A percentile compares a stretch with the other conserved stretches of the same genome.
These are phyloP conservation scores for Suhomyces bolitotheri DNA, from an alignment of 1,139 yeast species.

Conservation along the genomic window DNA sequence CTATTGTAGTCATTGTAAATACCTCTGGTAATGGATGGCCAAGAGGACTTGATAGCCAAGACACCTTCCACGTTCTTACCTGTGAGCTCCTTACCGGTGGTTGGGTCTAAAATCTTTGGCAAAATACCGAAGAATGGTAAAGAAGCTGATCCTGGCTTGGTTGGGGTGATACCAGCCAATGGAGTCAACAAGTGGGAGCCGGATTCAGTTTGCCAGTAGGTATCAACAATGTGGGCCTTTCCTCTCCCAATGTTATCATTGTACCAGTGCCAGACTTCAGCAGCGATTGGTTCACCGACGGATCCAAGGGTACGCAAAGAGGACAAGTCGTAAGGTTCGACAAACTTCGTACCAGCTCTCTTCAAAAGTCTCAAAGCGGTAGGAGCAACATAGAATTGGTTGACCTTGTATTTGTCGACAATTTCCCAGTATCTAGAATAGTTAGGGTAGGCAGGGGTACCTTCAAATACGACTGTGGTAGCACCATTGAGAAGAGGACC, in stretches of 20 bases:
- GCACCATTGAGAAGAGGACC: constrained; percentile 81
- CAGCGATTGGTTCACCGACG: constrained; percentile 92
- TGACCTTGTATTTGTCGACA: constrained; percentile 72
- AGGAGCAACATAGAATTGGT: constrained; percentile 88
- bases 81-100: constrained; percentile 62
- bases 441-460: constrained; percentile 83
- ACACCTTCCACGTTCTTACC: constrained; percentile 74
- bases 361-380: constrained; percentile 82
- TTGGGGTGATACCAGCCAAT: constrained; percentile 70
- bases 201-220: constrained; percentile 85
- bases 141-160: constrained; percentile 79
- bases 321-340: constrained; percentile 63
- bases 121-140: constrained; percentile 77
- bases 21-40: constrained; percentile 83
- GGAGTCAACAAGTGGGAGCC: constrained; percentile 76
- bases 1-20: constrained; percentile 70
- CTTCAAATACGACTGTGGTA: constrained; percentile 80
- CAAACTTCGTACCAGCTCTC: constrained; percentile 73
- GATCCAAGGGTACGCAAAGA: constrained; percentile 76
- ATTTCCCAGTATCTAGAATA: constrained; percentile 83
- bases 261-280: constrained; percentile 94
- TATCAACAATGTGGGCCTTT: constrained; percentile 72
- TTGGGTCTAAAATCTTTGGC: constrained; percentile 70
- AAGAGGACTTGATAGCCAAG: constrained; percentile 64
- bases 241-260: constrained; percentile 75